Evolutionary conservation across 169 alveolate species (phyloP).

Genomic region (Babesia caballi): DNA sequence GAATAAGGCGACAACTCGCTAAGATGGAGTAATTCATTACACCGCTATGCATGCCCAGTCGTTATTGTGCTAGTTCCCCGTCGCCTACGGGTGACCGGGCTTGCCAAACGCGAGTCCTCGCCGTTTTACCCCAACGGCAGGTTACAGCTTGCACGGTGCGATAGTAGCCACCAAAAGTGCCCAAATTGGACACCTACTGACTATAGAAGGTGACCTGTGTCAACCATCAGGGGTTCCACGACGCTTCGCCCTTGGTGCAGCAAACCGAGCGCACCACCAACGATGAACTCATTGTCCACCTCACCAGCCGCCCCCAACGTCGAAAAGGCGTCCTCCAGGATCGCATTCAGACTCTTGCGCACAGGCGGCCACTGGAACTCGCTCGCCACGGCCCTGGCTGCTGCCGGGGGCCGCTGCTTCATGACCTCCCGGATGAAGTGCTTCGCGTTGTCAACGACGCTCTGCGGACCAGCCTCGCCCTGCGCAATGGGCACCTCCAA

Average conservation of each 20-base stretch:
- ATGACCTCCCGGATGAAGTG: slow-evolving; percentile 22
- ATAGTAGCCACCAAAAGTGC: too few species aligned
- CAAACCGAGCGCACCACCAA: slow-evolving; percentile 23
- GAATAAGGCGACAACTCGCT: slow-evolving; percentile 15
- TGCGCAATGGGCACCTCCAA: slow-evolving; percentile 39
- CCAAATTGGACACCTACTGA: too few species aligned
- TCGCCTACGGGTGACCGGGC: too few species aligned
- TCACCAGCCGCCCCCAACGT: neutral
- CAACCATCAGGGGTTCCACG: slow-evolving; percentile 1
- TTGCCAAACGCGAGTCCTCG: too few species aligned
- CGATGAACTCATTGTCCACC: slow-evolving; percentile 6
- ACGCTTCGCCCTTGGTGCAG: neutral
- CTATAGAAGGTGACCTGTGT: neutral
- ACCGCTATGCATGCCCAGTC: neutral
- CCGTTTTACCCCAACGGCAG: too few species aligned
- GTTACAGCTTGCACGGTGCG: too few species aligned
- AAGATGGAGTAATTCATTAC: neutral
- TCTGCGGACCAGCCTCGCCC: slow-evolving; percentile 8
- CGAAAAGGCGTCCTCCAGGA: slow-evolving; percentile 10
- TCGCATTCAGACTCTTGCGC: slow-evolving; percentile 2
- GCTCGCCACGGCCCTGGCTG: neutral
- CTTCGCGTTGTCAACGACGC: slow-evolving; percentile 14
- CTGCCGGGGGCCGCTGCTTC: slow-evolving; percentile 22
- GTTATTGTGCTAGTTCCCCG: too few species aligned
- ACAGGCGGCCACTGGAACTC: slow-evolving; percentile 56